These are phyloP conservation scores for Litsea cubeba DNA, from an alignment of 164 flowering plant genomes.

Conservation along the genomic window DNA sequence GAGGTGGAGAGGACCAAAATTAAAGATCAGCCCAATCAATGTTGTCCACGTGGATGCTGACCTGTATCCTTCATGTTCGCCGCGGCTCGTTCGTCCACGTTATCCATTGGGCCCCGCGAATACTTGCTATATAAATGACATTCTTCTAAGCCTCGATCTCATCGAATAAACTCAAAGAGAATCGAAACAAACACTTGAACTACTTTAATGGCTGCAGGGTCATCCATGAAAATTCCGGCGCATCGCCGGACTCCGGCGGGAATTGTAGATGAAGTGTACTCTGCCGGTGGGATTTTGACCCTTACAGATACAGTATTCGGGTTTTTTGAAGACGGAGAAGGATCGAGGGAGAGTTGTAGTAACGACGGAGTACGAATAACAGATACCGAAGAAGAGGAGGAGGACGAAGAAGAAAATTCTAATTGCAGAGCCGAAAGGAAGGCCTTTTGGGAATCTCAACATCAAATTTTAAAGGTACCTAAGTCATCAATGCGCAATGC, in stretches of 20 bases:
- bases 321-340: conserved; percentile 29
- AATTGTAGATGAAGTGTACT: not conserved
- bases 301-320: conserved; percentile 45
- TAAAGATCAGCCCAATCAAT: not conserved
- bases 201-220: conserved; percentile 2
- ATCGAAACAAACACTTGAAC: no score
- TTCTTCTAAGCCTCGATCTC: not conserved
- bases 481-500: not conserved
- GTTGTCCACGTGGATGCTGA: conserved; percentile 9
- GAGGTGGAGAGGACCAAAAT: no score
- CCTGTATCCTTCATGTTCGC: conserved; percentile 10
- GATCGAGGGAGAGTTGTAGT: conserved; percentile 5
- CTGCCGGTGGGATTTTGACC: conserved; percentile 23
- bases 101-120: not conserved
- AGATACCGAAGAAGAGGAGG: not conserved
- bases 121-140: not conserved
- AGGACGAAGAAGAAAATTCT: conserved; percentile 8
- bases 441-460: conserved; percentile 26
- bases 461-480: conserved; percentile 28
- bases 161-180: no score
- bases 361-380: not conserved
- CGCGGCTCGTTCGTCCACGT: conserved; percentile 16
- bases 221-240: conserved; percentile 10
- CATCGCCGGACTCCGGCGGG: not conserved
- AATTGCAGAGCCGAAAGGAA: conserved; percentile 5